Base-by-base conservation (phyloP, 306 rosid species). In the Neltuma alba region DNA sequence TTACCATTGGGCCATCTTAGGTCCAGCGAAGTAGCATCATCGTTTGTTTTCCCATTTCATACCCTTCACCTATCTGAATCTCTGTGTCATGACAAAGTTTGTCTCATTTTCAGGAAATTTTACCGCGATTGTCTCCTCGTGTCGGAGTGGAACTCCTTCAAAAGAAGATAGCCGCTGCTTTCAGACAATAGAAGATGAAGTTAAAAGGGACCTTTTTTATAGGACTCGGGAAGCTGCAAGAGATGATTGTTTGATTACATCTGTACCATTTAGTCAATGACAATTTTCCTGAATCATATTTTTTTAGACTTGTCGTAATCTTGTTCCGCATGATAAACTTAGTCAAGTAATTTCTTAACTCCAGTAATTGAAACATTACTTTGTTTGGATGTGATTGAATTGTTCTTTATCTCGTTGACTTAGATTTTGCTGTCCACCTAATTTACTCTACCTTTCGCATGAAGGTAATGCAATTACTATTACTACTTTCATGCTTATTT, bases 91-190 rank as follows among this genome's bases (percentile, higher is more conserved):
- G 20, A 70, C 58, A 77, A 47, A 10, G 65, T 64, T 77, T 54
- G 57, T 79, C n/a, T 64, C 75, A 83, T 38, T 70, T 77, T 23
- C 91, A 93, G 98, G 92, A 89, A 86, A 83, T 81, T 33, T 86
- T 91, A 48, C 98, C 96, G 1, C 87, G 98, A 63, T 71, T 91
- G 75, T 88, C 97, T 85, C 97, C 99, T 38, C 94, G 98, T 52
- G 91, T 91, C 54, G 97, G 97, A 45, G 96, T 89, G 85, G 98
- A 93, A 87, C 88, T 89, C 54, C 40, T 96, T 50, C 98, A 91
- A 76, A 93, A 91, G 88, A 93, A 93, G 85, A 84, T 96, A 69
- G 93, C 90, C 2, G 93, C 92, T 67, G 92, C 93, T 44, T 74
- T 93, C 76, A 86, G 83, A 84, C 83, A 91, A 70, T 75, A 72